Evolutionary conservation across 1,139 yeast species (phyloP), one percentile per base, ranked within the genome.

Genomic region (Torulaspora pretoriensis): DNA sequence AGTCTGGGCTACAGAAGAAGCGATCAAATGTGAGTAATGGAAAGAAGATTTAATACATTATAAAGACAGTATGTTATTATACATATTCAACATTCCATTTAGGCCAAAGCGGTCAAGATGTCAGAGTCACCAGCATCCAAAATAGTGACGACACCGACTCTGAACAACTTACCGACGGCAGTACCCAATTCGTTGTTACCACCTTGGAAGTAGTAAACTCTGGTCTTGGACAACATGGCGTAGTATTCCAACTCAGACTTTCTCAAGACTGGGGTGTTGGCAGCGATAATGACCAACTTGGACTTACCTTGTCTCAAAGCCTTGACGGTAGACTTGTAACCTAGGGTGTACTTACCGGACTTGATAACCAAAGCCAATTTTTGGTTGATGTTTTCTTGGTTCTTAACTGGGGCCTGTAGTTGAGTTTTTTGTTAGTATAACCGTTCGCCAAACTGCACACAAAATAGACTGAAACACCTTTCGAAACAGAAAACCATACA

Each of bases 141-240:
- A 68, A 94, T 74, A 68, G 97, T 80, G 70, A 92, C 78, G 68
- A 90, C 92, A 80, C 97, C 97, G 68, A 92, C 98, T 81, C 97
- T 90, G 97, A 94, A 92, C 71, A 92, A 89, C 80, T 87, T 90
- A 89, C 99, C 99, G 77, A 97, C 92, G 65, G 96, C 96, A 68
- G 99, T 94, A 81, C 98, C 97, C 71, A 92, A 88, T 80, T 90
- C 97, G 78, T 90, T 90, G 97, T 90, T 90, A 77, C 97, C 96
- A 80, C 97, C 98, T 77, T 86, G 95, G 95, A 90, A 92, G 95
- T 90, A 92, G 72, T 74, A 74, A 68, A 92, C 96, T 71, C 81
- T 83, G 73, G 97, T 88, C 88, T 90, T 92, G 73, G 98, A 87
- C 76, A 92, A 85, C 98, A 92, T 92, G 70, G 98, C 97, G 90